Conservation (phyloP, 2,329 filamentous ascomycete genomes). For the Colletotrichum eleusines region DNA sequence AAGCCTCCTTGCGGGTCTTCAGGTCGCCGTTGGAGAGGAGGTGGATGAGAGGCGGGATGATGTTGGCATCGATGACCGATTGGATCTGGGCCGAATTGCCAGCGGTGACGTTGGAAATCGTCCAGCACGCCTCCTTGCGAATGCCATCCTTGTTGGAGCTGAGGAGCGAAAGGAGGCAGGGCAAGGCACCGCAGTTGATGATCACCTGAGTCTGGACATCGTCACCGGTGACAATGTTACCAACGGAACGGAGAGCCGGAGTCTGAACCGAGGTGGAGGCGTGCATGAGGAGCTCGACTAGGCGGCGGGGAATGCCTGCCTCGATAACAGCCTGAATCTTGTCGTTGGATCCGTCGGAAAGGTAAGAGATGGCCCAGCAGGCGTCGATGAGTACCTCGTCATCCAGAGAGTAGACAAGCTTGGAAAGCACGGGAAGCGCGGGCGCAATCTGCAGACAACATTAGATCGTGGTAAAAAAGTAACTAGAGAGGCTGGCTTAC, state of each 20-base stretch:
- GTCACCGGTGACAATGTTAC: constrained; percentile 98
- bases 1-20: constrained; percentile 99
- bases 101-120: constrained; percentile 98
- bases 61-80: constrained; percentile 94
- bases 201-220: constrained; percentile 99
- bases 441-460: constrained; percentile 79
- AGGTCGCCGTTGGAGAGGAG: constrained; percentile 96
- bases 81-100: constrained; percentile 99
- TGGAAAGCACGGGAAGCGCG: constrained; percentile 92
- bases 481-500: constrained; percentile 68
- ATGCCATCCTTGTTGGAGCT: constrained; percentile 99
- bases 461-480: constrained; percentile 2
- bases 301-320: constrained; percentile 93
- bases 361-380: constrained; percentile 99
- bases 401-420: constrained; percentile 98
- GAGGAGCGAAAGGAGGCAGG: constrained; percentile 91
- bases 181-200: constrained; percentile 96
- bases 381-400: constrained; percentile 99
- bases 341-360: constrained; percentile 97
- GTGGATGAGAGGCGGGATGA: constrained; percentile 96
- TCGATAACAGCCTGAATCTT: constrained; percentile 99
- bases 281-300: constrained; percentile 98
- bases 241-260: constrained; percentile 94
- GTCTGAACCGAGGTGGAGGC: constrained; percentile 98
- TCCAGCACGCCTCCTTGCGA: constrained; percentile 99